phyloP scores from a whole-genome alignment of 2,329 filamentous ascomycete genomes.

The Nemania sp. region DNA sequence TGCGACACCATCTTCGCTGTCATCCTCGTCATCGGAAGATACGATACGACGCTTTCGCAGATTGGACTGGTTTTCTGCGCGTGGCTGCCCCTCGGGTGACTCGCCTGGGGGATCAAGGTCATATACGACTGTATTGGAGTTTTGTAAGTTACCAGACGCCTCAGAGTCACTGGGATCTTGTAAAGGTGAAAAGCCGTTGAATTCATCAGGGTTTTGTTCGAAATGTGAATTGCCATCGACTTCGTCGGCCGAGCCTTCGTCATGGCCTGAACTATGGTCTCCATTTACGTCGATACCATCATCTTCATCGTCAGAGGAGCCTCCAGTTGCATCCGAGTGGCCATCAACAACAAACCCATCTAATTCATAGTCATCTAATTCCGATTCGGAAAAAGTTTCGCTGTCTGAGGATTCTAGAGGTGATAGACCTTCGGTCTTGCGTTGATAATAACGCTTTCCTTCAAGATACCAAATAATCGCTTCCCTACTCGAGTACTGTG shows the following conservation, averaged over 20 bases:
- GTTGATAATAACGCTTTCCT: constrained; percentile 15
- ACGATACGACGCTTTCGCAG: constrained; percentile 33
- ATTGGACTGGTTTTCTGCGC: not conserved
- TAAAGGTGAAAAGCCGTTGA: constrained; percentile 34
- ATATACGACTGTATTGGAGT: constrained; percentile 26
- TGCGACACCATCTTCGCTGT: not conserved
- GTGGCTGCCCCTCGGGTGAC: constrained; percentile 25
- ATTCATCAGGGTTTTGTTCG: constrained; percentile 26
- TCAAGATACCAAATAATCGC: not conserved
- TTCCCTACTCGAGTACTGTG: not conserved
- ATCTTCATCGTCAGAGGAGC: constrained; percentile 27
- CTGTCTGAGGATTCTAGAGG: constrained; percentile 5
- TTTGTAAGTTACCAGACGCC: constrained; percentile 8
- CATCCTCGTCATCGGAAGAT: constrained; percentile 33
- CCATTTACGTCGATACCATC: constrained; percentile 33
- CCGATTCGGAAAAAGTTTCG: constrained; percentile 12
- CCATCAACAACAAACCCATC: constrained; percentile 29
- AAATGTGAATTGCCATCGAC: not conserved
- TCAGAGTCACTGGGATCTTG: constrained; percentile 20
- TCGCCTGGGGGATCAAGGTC: constrained; percentile 28
- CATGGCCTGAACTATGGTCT: not conserved
- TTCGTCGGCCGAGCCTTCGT: not conserved
- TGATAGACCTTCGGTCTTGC: not conserved
- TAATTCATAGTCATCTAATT: constrained; percentile 31
- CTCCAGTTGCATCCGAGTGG: constrained; percentile 13